Evolutionary conservation across 192 early-diverging fungal genomes (phyloP).

Genomic region (Entophlyctis helioformis): DNA sequence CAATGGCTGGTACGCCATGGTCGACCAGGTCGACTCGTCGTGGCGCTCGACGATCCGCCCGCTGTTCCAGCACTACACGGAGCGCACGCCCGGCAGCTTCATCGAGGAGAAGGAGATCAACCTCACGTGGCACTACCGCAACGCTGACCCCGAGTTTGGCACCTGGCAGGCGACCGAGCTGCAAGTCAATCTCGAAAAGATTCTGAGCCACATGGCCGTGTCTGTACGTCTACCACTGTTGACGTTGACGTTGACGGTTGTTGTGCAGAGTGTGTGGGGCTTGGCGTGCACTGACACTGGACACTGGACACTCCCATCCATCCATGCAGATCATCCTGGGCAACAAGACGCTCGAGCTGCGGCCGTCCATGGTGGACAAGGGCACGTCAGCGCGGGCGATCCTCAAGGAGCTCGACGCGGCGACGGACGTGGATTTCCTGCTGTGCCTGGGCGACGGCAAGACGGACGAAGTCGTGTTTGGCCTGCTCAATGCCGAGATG

Average conservation of each 20-base stretch:
- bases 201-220: conserved; percentile 84
- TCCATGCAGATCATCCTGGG: conserved; percentile 71
- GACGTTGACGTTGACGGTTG: too few species aligned
- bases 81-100: conserved; percentile 92
- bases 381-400: conserved; percentile 78
- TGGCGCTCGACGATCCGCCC: conserved; percentile 91
- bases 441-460: conserved; percentile 90
- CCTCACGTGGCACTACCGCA: conserved; percentile 96
- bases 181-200: conserved; percentile 92
- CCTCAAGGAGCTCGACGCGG: conserved; percentile 55
- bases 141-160: conserved; percentile 80
- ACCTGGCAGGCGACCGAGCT: conserved; percentile 97
- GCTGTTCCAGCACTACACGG: conserved; percentile 93
- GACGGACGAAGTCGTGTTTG: conserved; percentile 93
- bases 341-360: conserved; percentile 92
- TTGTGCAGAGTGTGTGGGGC: too few species aligned
- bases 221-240: conserved; percentile 35
- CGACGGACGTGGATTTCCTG: conserved; percentile 46
- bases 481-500: conserved; percentile 9
- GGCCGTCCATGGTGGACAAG: conserved; percentile 89
- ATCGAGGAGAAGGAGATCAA: conserved; percentile 99
- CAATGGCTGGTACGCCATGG: conserved; percentile 76
- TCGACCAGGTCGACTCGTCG: conserved; percentile 76
- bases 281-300: too few species aligned
- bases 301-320: too few species aligned